A percentile compares a stretch with the other conserved stretches of the same genome.
Conservation (phyloP, 2,329 filamentous ascomycete genomes). For the Penicillium psychrosexuale region DNA sequence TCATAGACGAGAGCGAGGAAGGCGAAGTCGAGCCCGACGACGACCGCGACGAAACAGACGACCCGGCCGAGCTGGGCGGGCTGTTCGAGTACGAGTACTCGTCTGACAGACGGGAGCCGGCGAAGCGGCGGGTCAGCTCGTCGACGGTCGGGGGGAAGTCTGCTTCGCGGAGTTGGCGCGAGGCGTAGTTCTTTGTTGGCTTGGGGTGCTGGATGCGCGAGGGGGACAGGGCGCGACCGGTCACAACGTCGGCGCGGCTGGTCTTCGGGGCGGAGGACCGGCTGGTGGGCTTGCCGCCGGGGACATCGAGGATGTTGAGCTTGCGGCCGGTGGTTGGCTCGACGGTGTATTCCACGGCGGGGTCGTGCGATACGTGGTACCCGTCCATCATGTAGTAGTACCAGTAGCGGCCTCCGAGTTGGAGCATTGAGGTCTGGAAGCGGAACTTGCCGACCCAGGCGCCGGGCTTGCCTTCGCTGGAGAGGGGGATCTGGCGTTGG, state of each 20-base stretch:
- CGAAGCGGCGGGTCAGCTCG: constrained; percentile 74
- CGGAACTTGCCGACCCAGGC: constrained; percentile 96
- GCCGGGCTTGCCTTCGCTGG: constrained; percentile 84
- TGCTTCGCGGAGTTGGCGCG: constrained; percentile 78
- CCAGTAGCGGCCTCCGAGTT: constrained; percentile 93
- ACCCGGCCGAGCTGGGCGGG: constrained; percentile 64
- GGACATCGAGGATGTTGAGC: constrained; percentile 95
- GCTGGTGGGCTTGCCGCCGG: constrained; percentile 52
- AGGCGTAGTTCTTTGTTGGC: constrained; percentile 82
- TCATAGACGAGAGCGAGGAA: constrained; percentile 63
- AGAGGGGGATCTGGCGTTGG: constrained; percentile 86
- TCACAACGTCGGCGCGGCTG: constrained; percentile 65
- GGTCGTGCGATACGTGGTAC: constrained; percentile 96
- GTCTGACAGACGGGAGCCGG: constrained; percentile 65
- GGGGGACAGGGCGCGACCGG: constrained; percentile 81
- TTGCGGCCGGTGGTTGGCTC: constrained; percentile 97
- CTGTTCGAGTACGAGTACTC: constrained; percentile 72
- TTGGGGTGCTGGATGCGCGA: constrained; percentile 89
- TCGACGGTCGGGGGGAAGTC: constrained; percentile 77
- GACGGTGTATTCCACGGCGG: constrained; percentile 79
- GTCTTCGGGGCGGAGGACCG: constrained; percentile 27
- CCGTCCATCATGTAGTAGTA: constrained; percentile 99
- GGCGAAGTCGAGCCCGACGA: constrained; percentile 57
- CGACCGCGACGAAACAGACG: constrained; percentile 70
- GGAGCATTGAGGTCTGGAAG: constrained; percentile 82